Evolutionary conservation across 805 yeast species (phyloP), one percentile per base, ranked within the genome.

Genomic region (Saturnispora sanitii): DNA sequence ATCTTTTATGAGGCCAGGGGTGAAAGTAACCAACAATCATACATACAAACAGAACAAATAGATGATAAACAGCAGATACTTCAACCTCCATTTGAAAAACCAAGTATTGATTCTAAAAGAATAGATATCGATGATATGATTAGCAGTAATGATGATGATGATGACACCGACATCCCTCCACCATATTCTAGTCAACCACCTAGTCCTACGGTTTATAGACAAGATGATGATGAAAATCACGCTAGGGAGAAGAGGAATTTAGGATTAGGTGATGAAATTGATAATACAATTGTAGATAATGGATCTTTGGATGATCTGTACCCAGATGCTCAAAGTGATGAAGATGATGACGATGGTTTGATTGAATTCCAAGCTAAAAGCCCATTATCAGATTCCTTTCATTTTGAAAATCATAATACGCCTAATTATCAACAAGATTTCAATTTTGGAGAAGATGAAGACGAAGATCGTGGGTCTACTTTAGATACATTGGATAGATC

Each of bases 231-330:
- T 9, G 11, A 4, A 8, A 5, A 6, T 26, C 26, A 13, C 8
- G 19, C 16, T 12, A 4, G 6, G 6, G 16, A 6, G 15, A 29
- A n/a, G 15, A 30, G 48, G 20, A 33, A 28, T 26, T 28, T 44
- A 20, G 46, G 41, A 22, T 38, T 45, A 27, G 51, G 32, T n/a
- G 42, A 41, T 35, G 52, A 49, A 20, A 34, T 45, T 12, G 50
- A 43, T 4, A 44, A 41, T 32, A 38, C 38, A 23, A 31, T 44
- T 13, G 20, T 20, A 1, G 38, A 30, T 5, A 23, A 27, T 17
- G 17, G 18, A 7, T 22, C 27, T 12, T 13, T 27, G 5, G 35
- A 36, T 17, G 40, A 41, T 22, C 30, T 44, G 6, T 46, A 44
- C 42, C 49, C 49, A n/a, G 33, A 39, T 5, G 25, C n/a, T 12